Evolutionary conservation across 208 protist species (phyloP).

Genomic region (Blechomonas ayalai): DNA sequence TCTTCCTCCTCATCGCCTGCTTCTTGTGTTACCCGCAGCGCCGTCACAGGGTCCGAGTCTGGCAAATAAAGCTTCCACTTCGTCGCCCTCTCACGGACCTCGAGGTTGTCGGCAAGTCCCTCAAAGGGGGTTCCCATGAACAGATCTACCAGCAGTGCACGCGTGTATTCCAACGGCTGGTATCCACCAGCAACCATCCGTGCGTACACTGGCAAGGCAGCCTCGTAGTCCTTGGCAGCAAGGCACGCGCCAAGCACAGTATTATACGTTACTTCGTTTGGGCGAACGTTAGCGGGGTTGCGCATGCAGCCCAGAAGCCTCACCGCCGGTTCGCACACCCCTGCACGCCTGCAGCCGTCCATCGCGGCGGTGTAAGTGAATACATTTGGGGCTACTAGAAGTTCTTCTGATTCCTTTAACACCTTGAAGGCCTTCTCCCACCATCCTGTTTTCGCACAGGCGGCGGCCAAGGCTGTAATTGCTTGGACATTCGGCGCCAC

Average conservation of each 20-base stretch:
- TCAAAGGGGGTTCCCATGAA: slow-evolving; percentile 52
- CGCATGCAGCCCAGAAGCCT: slow-evolving; percentile 48
- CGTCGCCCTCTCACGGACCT: slow-evolving; percentile 30
- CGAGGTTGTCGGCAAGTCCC: slow-evolving; percentile 52
- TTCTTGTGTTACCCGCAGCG: slow-evolving; percentile 38
- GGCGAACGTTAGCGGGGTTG: slow-evolving; percentile 39
- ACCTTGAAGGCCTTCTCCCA: slow-evolving; percentile 73
- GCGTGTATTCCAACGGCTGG: slow-evolving; percentile 63
- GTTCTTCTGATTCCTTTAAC: slow-evolving; percentile 65
- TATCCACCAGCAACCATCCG: slow-evolving; percentile 77
- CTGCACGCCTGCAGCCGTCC: slow-evolving; percentile 74
- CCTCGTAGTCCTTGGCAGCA: slow-evolving; percentile 28
- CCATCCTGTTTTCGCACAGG: slow-evolving; percentile 45
- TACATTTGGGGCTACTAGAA: slow-evolving; percentile 79
- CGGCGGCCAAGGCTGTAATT: slow-evolving; percentile 62
- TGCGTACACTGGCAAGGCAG: slow-evolving; percentile 66
- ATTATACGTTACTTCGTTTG: slow-evolving; percentile 86
- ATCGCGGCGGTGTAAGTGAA: slow-evolving; percentile 87
- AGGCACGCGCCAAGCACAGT: slow-evolving; percentile 65
- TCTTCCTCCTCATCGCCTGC: neutral
- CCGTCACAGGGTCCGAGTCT: slow-evolving; percentile 71
- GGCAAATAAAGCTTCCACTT: slow-evolving; percentile 37
- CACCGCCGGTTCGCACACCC: slow-evolving; percentile 53
- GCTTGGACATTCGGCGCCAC: slow-evolving; percentile 76
- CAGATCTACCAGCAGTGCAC: slow-evolving; percentile 28